Base-by-base conservation (phyloP, 306 rosid species). In the Trichosanthes cucumerina region DNA sequence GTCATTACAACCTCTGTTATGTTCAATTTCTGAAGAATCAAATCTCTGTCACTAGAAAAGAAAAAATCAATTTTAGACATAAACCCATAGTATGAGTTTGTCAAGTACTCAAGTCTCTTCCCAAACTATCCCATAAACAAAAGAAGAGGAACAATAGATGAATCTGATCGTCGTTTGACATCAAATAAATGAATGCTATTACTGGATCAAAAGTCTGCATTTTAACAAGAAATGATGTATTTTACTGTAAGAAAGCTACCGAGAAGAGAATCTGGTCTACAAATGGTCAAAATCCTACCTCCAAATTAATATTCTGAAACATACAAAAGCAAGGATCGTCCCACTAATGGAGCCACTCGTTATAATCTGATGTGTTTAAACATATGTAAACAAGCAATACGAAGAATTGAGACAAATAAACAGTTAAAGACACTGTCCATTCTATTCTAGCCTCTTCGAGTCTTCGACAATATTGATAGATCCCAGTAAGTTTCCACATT, bases 1-100 rank as follows among this genome's bases (percentile, higher is more conserved):
- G 65, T 74, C 97, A 92, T 92, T 82, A 75, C 88, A 50, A 34
- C 64, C 38, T 73, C 7, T 73, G 53, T 23, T 24, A 28, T 47
- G 57, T 26, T 71, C 58, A 13, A 26, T 15, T 46, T 47, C 77
- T 28, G 59, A 73, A 23, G 34, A 70, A 24, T 13, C 19, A 11
- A 68, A 71, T 24, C 23, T 46, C 77, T 73, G 77, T 28, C 77
- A 73, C 49, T 26, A 73, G 7, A 11, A 38, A 2, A 18, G 3
- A 1, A 12, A 16, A 16, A 28, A 9, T 15, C 0, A 9, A 14
- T 26, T 7, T 47, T 46, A 16, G 28, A 73, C 16, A 70, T 70
- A 71, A 9, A 39, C 53, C 52, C 43, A 44, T 15, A 23, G 34
- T 23, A 44, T 46, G 19, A 71, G 15, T 44, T 44, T 14, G 23